Base-by-base conservation (phyloP, 805 yeast genomes). In the Yamadazyma paraphyllophila region DNA sequence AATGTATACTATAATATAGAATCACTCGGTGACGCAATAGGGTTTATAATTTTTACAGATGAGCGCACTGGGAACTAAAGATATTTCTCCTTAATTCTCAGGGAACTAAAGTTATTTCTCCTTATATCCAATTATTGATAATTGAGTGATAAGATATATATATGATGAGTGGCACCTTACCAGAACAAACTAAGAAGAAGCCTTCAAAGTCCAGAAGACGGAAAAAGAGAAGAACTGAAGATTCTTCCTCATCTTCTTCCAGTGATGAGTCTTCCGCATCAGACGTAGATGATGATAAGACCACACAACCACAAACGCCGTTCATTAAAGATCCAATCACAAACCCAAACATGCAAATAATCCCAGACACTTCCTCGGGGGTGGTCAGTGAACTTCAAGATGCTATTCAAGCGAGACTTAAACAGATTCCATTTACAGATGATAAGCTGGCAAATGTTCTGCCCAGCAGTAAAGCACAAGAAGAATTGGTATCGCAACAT, bases 171-270 rank as follows among this genome's bases (percentile, higher is more conserved):
- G 39, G 11, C 24, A 20, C 29, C 3, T 7, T 10, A 8, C 39
- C 39, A 2, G 35, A 32, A 13, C 36, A 43, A 7, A 32, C 26
- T 15, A 17, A 34, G 9, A 43, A 25, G 16, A 39, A 34, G 34
- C 39, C 47, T 13, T 37, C 15, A 9, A 46, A 42, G 16, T 36
- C 45, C 51, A 73, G 87, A 56, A 77, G 87, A 51, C 73, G 83
- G 58, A 84, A 84, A 77, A 85, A 83, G 80, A 82, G 90, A 79
- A 84, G 91, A 81, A 85, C 92, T 0, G 88, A 83, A 42, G 89
- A 83, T 53, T 79, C 82, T 26, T 82, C 86, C 0, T 76, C 71
- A 36, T 74, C 80, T 1, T 35, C 38, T 4, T 35, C 38, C 4
- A 11, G 13, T 29, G 11, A 10, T 29, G 74, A 69, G 31, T 76